Base-by-base conservation (phyloP, 371 early-diverging fungal species). In the Apophysomyces elegans region DNA sequence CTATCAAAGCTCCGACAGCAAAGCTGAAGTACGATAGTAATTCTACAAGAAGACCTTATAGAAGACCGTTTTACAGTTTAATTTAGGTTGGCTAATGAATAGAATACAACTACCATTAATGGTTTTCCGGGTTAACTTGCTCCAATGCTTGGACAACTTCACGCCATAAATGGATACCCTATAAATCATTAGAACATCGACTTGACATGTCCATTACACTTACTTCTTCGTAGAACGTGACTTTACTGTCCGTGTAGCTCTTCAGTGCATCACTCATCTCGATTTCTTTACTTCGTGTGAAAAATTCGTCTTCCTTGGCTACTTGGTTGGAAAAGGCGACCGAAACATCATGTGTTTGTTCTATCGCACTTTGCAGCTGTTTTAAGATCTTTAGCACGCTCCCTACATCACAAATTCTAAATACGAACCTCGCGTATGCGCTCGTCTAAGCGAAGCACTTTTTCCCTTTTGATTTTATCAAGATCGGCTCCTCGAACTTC, bases 401-500 rank as follows among this genome's bases (percentile, higher is more conserved):
- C 21, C 11, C 11, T 56, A 18, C 54, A 6, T 32, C 37, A 9
- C 9, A 12, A 11, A 46, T n/a, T 54, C 32, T 26, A 26, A 26
- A 26, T 35, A 56, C 61, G 67, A 71, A 91, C 93, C 81, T 96
- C 96, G 12, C 72, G 74, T 35, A 95, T 90, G 66, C 87, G 87
- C 16, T 79, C 83, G 46, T 92, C 90, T 36, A 96, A 76, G 56
- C 86, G 89, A 50, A 84, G 74, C 16, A 96, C 75, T 45, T 90
- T 89, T 57, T 91, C 90, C 77, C 91, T 86, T 65, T 93, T 84
- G 26, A 92, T 90, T 56, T 88, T 87, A 63, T 95, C 95, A 12
- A 87, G 87, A 67, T 97, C 94, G 7, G 94, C 91, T 8, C 97
- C 96, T 65, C 93, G 88, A 54, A 95, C 86, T 60, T 96, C 96